phyloP scores from a whole-genome alignment of 352 stramenopile genomes.

The Stephanocyclus meneghinianus region DNA sequence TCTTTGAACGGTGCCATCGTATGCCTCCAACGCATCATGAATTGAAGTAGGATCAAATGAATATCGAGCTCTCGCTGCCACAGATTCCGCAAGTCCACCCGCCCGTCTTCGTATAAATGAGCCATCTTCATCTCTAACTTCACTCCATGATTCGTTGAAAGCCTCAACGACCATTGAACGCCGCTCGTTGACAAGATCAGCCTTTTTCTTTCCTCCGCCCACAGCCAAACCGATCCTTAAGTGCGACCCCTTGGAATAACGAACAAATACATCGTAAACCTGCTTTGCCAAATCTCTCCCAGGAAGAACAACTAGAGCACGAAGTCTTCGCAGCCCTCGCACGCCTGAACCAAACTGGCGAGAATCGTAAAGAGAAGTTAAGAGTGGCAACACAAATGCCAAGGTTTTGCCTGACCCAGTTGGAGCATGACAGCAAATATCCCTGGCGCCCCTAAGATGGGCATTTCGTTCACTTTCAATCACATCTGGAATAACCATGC shows the following conservation, averaged over 20 bases:
- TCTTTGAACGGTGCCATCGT: conserved; percentile 46
- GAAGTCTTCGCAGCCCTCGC: conserved; percentile 85
- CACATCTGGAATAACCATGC: conserved; percentile 89
- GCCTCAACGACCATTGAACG: conserved; percentile 53
- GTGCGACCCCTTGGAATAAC: conserved; percentile 79
- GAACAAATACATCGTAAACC: conserved; percentile 81
- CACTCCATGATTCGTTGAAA: conserved; percentile 34
- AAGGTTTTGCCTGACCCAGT: conserved; percentile 97
- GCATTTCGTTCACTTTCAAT: conserved; percentile 84
- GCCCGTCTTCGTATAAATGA: conserved; percentile 36
- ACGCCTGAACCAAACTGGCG: neutral
- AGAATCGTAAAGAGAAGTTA: conserved; percentile 85
- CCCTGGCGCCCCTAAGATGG: conserved; percentile 60
- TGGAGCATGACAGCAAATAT: conserved; percentile 95
- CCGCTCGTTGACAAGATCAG: conserved; percentile 48
- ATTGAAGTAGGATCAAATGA: conserved; percentile 63
- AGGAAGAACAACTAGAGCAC: conserved; percentile 94
- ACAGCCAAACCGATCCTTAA: conserved; percentile 90
- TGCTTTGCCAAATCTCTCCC: conserved; percentile 91
- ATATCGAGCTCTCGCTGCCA: conserved; percentile 26
- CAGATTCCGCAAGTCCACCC: conserved; percentile 35
- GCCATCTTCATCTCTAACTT: conserved; percentile 43
- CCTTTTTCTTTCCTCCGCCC: conserved; percentile 46
- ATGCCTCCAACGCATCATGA: conserved; percentile 51
- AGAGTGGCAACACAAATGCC: conserved; percentile 93